Percentiles rank a stretch among this genome's conserved stretches.
Conservation (phyloP, 108 stramenopile genomes). For the Nitzschia inconspicua region DNA sequence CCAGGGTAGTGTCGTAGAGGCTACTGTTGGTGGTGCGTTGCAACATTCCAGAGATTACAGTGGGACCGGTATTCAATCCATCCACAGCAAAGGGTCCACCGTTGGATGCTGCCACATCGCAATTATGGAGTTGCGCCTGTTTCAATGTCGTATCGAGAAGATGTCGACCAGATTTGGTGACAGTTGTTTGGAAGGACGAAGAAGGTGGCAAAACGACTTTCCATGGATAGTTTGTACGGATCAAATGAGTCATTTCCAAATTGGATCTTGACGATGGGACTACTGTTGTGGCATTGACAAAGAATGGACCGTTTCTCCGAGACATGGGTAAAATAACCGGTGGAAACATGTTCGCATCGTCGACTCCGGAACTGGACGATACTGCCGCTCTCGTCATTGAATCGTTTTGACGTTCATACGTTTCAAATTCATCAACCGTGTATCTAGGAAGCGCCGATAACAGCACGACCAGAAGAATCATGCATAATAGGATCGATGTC, state of each 20-base stretch:
- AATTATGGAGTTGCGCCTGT: constrained; percentile 7
- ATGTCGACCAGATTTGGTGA: background rate
- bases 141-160: constrained; percentile 1
- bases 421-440: too few species aligned
- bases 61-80: constrained; percentile 22
- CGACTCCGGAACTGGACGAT: too few species aligned
- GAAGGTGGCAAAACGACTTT: background rate
- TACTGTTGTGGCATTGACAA: background rate
- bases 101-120: constrained; percentile 32
- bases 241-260: background rate
- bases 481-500: too few species aligned
- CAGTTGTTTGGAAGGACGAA: background rate
- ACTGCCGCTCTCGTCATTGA: too few species aligned
- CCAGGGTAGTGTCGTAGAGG: background rate
- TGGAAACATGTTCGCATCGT: too few species aligned
- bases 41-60: constrained; percentile 8
- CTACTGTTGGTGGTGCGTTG: constrained; percentile 1
- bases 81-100: constrained; percentile 41
- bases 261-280: background rate
- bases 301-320: background rate
- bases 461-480: too few species aligned
- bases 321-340: constrained; percentile 2
- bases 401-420: too few species aligned
- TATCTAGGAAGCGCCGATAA: too few species aligned
- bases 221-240: constrained; percentile 7